Conservation (phyloP, 2,329 filamentous ascomycete genomes). For the Diaporthe velutina region DNA sequence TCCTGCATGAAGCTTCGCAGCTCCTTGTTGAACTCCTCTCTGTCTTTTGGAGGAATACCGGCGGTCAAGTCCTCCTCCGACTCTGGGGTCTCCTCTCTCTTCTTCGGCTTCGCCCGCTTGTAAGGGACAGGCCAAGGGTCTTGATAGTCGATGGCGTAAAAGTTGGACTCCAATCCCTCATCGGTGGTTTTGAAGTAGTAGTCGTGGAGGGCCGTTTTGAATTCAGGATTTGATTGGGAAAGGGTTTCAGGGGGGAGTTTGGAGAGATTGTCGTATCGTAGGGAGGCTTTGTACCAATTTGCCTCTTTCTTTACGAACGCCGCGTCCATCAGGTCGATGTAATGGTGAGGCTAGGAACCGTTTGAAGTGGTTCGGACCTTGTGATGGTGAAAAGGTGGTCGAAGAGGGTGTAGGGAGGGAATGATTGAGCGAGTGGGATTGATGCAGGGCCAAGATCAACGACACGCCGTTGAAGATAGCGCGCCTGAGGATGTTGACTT, state of each 20-base stretch:
- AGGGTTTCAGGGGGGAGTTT: conserved; percentile 4
- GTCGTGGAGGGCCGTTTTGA: background rate
- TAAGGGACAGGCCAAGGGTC: conserved; percentile 3
- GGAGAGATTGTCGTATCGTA: conserved; percentile 14
- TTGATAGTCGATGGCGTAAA: background rate
- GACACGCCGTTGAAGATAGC: background rate
- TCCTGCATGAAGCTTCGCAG: background rate
- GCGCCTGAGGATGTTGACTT: background rate
- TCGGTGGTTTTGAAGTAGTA: conserved; percentile 4
- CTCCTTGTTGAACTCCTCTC: conserved; percentile 23
- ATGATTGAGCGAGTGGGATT: background rate
- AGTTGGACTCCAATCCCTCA: background rate
- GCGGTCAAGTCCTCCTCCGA: background rate
- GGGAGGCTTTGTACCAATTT: conserved; percentile 19
- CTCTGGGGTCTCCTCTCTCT: background rate
- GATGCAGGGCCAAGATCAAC: background rate
- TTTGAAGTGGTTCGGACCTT: background rate
- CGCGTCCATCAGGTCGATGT: background rate
- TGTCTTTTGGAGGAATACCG: conserved; percentile 22
- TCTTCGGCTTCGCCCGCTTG: background rate
- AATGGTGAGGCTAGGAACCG: background rate
- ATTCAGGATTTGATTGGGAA: background rate
- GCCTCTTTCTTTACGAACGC: conserved; percentile 31
- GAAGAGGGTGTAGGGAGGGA: background rate
- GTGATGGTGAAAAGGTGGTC: conserved; percentile 9